These are phyloP conservation scores for Alternaria ethzedia DNA, from an alignment of 2,329 filamentous ascomycete genomes.

Conservation along the genomic window DNA sequence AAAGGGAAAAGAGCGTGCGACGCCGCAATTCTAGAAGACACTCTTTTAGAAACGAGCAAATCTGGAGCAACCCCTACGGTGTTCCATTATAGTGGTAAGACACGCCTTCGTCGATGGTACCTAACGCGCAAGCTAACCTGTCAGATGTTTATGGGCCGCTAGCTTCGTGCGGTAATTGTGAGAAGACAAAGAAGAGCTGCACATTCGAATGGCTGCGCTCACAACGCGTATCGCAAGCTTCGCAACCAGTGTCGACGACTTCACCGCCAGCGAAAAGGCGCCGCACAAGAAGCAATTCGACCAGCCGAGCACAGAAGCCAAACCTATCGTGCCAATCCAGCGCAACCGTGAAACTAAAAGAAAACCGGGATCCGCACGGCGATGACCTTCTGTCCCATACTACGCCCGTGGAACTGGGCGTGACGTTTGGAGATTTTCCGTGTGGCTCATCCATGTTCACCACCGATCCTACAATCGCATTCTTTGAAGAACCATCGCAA, in stretches of 20 bases:
- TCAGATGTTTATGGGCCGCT: slow-evolving; percentile 44
- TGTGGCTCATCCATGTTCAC: slow-evolving; percentile 24
- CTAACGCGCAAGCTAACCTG: slow-evolving; percentile 22
- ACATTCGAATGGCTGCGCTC: slow-evolving; percentile 54
- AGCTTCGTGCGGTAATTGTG: slow-evolving; percentile 52
- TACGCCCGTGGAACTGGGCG: slow-evolving; percentile 23
- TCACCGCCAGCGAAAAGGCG: slow-evolving; percentile 38
- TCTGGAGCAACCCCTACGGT: slow-evolving; percentile 31
- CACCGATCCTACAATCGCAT: slow-evolving; percentile 1
- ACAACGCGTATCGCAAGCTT: slow-evolving; percentile 40
- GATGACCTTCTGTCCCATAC: slow-evolving; percentile 5
- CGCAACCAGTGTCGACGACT: slow-evolving; percentile 25
- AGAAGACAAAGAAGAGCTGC: slow-evolving; percentile 53
- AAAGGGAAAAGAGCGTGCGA: slow-evolving; percentile 56
- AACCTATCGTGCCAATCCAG: slow-evolving; percentile 1
- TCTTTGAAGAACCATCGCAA: slow-evolving; percentile 5
- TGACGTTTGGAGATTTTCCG: slow-evolving; percentile 41
- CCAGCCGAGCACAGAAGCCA: slow-evolving; percentile 1
- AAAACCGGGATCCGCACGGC: neutral
- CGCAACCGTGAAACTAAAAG: neutral
- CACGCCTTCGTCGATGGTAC: neutral
- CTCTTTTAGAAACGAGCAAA: slow-evolving; percentile 34
- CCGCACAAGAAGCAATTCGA: slow-evolving; percentile 29
- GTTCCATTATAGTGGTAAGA: slow-evolving; percentile 47
- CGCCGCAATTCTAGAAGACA: slow-evolving; percentile 47